Conservation (phyloP, 2,329 filamentous ascomycete species). For the Nothophaeocryptopus gaeumannii region DNA sequence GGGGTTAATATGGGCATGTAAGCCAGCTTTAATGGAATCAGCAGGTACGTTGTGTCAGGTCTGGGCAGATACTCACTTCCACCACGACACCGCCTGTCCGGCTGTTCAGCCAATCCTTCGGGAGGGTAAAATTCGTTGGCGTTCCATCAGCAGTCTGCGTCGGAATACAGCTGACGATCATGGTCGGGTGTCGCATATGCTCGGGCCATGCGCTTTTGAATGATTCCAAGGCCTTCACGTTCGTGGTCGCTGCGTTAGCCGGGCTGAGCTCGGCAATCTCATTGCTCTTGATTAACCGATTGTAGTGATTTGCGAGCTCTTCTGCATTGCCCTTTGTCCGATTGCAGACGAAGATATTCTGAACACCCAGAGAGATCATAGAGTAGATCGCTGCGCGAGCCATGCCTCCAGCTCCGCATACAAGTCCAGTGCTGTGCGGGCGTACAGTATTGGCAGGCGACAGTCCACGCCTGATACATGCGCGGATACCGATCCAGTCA, state of each 20-base stretch:
- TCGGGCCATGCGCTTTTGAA: constrained; percentile 63
- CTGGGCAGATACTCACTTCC: constrained; percentile 50
- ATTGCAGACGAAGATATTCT: constrained; percentile 73
- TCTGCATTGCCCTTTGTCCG: constrained; percentile 66
- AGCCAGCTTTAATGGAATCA: constrained; percentile 40
- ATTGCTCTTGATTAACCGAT: constrained; percentile 46
- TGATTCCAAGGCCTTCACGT: constrained; percentile 58
- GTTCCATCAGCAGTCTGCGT: constrained; percentile 65
- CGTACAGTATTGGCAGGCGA: constrained; percentile 65
- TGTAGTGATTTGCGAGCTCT: constrained; percentile 67
- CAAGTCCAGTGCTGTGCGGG: constrained; percentile 50
- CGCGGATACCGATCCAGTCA: constrained; percentile 76
- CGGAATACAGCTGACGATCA: constrained; percentile 74
- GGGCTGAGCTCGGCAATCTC: constrained; percentile 23
- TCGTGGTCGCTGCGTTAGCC: constrained; percentile 19
- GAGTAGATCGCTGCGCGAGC: constrained; percentile 74
- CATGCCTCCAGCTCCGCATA: constrained; percentile 68
- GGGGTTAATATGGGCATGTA: constrained; percentile 73
- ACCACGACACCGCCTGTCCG: constrained; percentile 72
- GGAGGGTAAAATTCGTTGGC: constrained; percentile 68
- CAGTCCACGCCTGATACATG: constrained; percentile 67
- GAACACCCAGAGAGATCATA: constrained; percentile 72
- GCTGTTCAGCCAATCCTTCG: constrained; percentile 66
- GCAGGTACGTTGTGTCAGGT: constrained; percentile 1
- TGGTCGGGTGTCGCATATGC: constrained; percentile 62